Evolutionary conservation across 1,284 basidiomycete species (phyloP).

Genomic region (Agaricales sp.): DNA sequence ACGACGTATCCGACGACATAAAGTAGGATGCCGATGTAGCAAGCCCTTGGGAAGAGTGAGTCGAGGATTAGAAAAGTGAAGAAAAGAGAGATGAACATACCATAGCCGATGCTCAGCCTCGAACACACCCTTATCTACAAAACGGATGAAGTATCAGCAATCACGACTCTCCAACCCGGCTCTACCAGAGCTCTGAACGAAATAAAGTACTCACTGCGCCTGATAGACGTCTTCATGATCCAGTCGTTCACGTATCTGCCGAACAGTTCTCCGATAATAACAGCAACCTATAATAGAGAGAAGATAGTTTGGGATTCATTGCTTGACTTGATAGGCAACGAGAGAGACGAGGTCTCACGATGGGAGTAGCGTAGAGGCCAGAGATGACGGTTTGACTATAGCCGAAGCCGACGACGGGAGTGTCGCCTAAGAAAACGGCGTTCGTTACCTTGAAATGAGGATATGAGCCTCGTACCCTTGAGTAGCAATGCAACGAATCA

Average conservation of each 20-base stretch:
- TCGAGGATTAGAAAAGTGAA: not conserved
- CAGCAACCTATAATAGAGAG: constrained; percentile 18
- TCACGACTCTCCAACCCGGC: no score
- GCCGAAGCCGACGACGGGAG: constrained; percentile 31
- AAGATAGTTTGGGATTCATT: no score
- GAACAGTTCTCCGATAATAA: constrained; percentile 36
- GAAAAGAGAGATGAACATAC: constrained; percentile 24
- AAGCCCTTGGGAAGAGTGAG: constrained; percentile 32
- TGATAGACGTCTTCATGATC: constrained; percentile 29
- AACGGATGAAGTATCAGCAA: no score
- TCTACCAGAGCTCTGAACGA: no score
- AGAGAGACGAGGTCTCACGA: constrained; percentile 19
- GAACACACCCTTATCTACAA: constrained; percentile 33
- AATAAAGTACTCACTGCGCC: constrained; percentile 21
- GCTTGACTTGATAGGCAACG: no score
- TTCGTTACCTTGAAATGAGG: constrained; percentile 15
- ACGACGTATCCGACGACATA: constrained; percentile 36
- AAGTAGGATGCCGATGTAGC: constrained; percentile 33
- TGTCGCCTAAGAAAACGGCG: constrained; percentile 32
- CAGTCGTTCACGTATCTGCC: constrained; percentile 39
- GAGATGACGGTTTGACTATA: constrained; percentile 29
- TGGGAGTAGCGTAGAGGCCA: constrained; percentile 33
- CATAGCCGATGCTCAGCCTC: constrained; percentile 39
- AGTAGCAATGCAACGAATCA: no score
- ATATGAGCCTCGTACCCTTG: not conserved